phyloP scores from a whole-genome alignment of 2,329 filamentous ascomycete genomes.

The Fusarium drepaniforme region DNA sequence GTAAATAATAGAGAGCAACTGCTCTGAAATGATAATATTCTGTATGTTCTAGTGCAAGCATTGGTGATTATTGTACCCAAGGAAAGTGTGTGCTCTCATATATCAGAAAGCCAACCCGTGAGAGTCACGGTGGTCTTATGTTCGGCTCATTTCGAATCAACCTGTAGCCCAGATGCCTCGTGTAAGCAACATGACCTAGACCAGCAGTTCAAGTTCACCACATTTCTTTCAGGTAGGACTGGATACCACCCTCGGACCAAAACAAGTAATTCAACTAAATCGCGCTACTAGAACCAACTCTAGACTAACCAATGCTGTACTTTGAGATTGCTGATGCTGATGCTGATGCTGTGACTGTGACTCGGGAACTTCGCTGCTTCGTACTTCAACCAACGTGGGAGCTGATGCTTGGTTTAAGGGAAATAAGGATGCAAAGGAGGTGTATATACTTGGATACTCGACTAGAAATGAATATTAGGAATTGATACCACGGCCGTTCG shows the following conservation, averaged over 20 bases:
- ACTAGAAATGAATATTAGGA: not conserved
- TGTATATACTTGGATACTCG: not conserved
- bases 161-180: not conserved
- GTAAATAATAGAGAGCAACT: no score
- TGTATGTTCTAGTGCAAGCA: no score
- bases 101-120: no score
- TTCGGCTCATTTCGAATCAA: not conserved
- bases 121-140: not conserved
- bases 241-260: not conserved
- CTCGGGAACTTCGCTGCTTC: not conserved
- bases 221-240: not conserved
- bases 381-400: not conserved
- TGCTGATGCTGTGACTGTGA: not conserved
- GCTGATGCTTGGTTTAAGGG: not conserved
- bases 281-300: accelerated
- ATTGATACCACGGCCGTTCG: not conserved
- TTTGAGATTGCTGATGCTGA: not conserved
- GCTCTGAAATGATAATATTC: no score
- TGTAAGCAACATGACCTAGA: not conserved
- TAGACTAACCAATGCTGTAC: not conserved
- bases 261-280: not conserved
- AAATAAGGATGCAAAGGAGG: not conserved
- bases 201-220: not conserved
- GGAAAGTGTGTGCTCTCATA: not conserved
- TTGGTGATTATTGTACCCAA: not conserved